Conservation (phyloP, 2,329 filamentous ascomycete genomes). For the Botryotinia calthae region DNA sequence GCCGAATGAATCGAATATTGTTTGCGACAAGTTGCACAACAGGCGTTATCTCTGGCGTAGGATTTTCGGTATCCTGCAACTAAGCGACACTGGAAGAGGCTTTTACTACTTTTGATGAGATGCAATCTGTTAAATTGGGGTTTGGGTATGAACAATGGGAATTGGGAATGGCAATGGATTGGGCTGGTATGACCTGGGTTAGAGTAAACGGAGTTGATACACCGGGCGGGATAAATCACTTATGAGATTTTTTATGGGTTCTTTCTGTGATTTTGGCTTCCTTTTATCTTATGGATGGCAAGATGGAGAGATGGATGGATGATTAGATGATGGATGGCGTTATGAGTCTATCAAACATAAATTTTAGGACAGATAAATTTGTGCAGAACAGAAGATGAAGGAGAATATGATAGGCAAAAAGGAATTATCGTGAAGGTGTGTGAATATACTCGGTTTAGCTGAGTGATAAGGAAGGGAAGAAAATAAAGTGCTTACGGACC, state of each 20-base stretch:
- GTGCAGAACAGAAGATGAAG: not conserved
- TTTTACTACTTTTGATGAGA: conserved; percentile 11
- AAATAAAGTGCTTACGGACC: not conserved
- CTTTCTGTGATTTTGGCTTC: conserved; percentile 11
- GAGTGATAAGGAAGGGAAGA: not conserved
- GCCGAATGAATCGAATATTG: not conserved
- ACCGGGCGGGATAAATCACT: conserved; percentile 10
- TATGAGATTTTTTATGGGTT: not conserved
- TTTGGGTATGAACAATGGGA: conserved; percentile 17
- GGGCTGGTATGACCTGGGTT: not conserved
- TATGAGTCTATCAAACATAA: conserved; percentile 4
- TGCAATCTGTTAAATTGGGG: conserved; percentile 4
- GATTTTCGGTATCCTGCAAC: not conserved
- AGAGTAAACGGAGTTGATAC: conserved; percentile 9
- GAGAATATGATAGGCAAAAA: not conserved
- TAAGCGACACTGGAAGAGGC: not conserved
- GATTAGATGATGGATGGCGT: conserved; percentile 17
- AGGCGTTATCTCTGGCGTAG: conserved; percentile 8
- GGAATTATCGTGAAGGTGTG: not conserved
- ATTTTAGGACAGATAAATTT: not conserved
- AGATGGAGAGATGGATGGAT: conserved; percentile 12
- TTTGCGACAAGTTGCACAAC: not conserved
- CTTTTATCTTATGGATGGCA: conserved; percentile 9
- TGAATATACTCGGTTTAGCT: not conserved
- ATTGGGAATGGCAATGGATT: not conserved